Evolutionary conservation across 306 rosid genomes (phyloP), one percentile per base, ranked within the genome.

Genomic region (Citrullus colocynthis): DNA sequence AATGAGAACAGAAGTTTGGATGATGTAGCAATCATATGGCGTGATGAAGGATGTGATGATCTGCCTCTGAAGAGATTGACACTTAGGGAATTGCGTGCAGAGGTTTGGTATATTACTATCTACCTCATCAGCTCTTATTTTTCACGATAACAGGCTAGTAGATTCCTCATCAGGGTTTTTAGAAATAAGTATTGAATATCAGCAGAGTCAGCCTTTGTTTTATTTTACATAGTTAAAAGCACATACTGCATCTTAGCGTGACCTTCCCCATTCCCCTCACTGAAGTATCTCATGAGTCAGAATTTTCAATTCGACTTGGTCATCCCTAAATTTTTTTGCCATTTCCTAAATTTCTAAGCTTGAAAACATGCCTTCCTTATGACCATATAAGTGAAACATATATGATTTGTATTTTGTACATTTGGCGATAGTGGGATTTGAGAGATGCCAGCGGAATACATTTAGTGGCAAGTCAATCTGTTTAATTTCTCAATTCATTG

Each of bases 11-110:
- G 96, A 79, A 85, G 85, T 87, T 85, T 87, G 85, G 81, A 85
- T 83, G 99, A 88, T 84, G 83, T 85, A 4, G 80, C 79, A 77
- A 61, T 95, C 83, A 48, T 90, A 78, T 92, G 97, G 97, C 97
- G 93, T 54, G 92, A 88, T 42, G 99, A 95, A 86, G 90, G 83
- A 62, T 77, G 84, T 7, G 93, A 90, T 79, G 89, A 83, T 85
- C 86, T 87, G 59, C 92, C 97, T 77, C 49, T 88, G 69, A 85
- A 83, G 57, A 85, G 86, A 78, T 78, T 89, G 97, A 89, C 93
- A 7, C 87, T 92, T 13, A 17, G 80, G 77, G 96, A 89, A 81
- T 78, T 95, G 84, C 89, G 88, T 3, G 74, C 85, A 24, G 91
- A 95, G 83, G 93, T 92, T 88, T 92, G 99, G 99, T 95, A 89